Evolutionary conservation across 2,329 filamentous ascomycete species (phyloP), one percentile per base, ranked within the genome.

Genomic region (Fusarium austroafricanum): DNA sequence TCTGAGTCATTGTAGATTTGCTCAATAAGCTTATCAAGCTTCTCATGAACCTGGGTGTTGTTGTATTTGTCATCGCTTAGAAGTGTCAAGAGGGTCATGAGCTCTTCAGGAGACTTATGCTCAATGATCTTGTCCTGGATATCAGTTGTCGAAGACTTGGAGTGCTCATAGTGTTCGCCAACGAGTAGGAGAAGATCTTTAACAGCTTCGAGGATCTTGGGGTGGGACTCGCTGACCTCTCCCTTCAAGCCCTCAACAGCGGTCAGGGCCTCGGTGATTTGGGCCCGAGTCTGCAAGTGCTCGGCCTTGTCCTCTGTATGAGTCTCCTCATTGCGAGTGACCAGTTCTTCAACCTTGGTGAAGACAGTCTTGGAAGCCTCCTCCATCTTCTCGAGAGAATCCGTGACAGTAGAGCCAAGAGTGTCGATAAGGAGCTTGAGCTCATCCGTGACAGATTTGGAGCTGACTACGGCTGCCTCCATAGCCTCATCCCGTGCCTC

Each of bases 331-430:
- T 93, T 83, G 76, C 92, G 93, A 66, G 81, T 82, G 68, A 90
- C 90, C 6, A 95, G 89, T 45, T 95, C 90, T 55, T 96, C 92
- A 15, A 97, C 91, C 68, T 91, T 90, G 51, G 86, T 88, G 71
- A 97, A 95, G 29, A 97, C 92, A 0, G 92, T 94, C 80, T 92
- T 93, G 10, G 93, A 95, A 43, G 96, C 93, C 74, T 93, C 90
- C 56, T 93, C 89, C 86, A 95, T 91, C 79, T 94, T 95, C 74
- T 97, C 92, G 57, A 94, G 87, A 2, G 92, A 91, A 54, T 96
- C 93, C 1, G 90, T 92, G 54, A 97, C 89, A 9, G 90, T 90
- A 35, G 89, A 88, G 10, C 93, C 92, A 45, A 97, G 89, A 0
- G 92, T 94, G 71, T 97, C 94, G 57, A 97, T 90, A 2, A 96